Percentiles rank a stretch among this genome's conserved stretches.
Conservation (phyloP, 225 moss, liverwort and hornwort genomes). For the Bryoerythrophyllum caledonicum region DNA sequence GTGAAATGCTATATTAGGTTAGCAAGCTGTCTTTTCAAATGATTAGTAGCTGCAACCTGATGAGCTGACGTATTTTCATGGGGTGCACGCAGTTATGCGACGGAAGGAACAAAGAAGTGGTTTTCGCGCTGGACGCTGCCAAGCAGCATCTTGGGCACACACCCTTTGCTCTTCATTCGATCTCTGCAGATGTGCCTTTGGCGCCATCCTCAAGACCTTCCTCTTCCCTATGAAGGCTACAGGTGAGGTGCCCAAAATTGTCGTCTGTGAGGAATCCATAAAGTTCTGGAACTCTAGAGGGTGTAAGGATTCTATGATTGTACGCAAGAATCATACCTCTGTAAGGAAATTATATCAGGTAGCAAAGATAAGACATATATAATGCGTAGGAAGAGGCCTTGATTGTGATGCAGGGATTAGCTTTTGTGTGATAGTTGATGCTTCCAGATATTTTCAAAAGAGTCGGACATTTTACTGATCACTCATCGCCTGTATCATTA, state of each 20-base stretch:
- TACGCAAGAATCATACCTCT: too few species aligned
- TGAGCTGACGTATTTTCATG: slow-evolving; percentile 14
- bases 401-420: neutral
- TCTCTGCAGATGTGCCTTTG: slow-evolving; percentile 79
- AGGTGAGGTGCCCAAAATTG: slow-evolving; percentile 48
- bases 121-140: slow-evolving; percentile 70
- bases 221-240: slow-evolving; percentile 76
- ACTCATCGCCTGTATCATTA: slow-evolving; percentile 14
- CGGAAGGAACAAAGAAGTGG: slow-evolving; percentile 65
- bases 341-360: too few species aligned
- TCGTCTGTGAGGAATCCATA: slow-evolving; percentile 1
- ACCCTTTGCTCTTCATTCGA: slow-evolving; percentile 74
- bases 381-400: neutral
- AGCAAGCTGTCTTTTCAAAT: neutral
- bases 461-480: neutral
- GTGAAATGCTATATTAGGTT: neutral
- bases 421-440: too few species aligned
- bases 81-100: slow-evolving; percentile 65
- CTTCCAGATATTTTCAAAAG: too few species aligned
- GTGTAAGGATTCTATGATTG: too few species aligned
- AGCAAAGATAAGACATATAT: too few species aligned
- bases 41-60: slow-evolving; percentile 15
- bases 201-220: slow-evolving; percentile 53
- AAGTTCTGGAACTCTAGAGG: neutral
- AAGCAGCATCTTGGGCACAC: slow-evolving; percentile 60